These are phyloP conservation scores for Gorgonomyces haynaldii DNA, from an alignment of 192 early-diverging fungal genomes.

Conservation along the genomic window DNA sequence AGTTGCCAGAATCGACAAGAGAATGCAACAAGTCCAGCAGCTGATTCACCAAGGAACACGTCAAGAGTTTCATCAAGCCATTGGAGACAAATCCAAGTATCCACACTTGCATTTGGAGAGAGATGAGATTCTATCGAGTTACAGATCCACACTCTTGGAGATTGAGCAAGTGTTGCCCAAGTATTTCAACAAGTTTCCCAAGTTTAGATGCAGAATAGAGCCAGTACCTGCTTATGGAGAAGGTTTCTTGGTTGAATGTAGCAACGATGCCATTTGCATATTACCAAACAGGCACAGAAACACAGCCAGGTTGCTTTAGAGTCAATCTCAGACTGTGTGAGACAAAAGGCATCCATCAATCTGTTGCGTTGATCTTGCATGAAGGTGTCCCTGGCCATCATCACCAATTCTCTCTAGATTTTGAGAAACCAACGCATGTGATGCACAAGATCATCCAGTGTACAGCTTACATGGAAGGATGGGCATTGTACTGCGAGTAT, in stretches of 20 bases:
- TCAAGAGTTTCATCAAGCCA: conserved; percentile 11
- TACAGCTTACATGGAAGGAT: conserved; percentile 20
- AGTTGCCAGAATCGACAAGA: conserved; percentile 15
- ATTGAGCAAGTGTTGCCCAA: too few relatives aligned
- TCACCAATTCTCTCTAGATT: conserved; percentile 23
- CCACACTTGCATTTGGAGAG: conserved; percentile 15
- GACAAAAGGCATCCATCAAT: too few relatives aligned
- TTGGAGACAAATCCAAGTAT: conserved; percentile 18
- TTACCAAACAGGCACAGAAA: too few relatives aligned
- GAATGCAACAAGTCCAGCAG: conserved; percentile 17
- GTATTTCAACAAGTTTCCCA: too few relatives aligned
- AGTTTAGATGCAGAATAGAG: too few relatives aligned
- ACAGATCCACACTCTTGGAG: too few relatives aligned
- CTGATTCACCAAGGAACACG: conserved; percentile 12
- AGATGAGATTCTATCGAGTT: conserved; percentile 9
- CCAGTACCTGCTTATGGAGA: too few relatives aligned
- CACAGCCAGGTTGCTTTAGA: too few relatives aligned
- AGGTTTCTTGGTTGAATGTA: too few relatives aligned
- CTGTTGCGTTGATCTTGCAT: too few relatives aligned
- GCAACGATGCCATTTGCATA: too few relatives aligned
- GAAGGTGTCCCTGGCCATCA: conserved; percentile 24
- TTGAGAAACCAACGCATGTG: conserved; percentile 12
- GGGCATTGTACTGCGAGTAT: conserved; percentile 19
- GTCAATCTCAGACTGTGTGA: too few relatives aligned
- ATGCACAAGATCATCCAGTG: conserved; percentile 8